phyloP scores from a whole-genome alignment of 768 basidiomycete genomes.

The Leccinum pellstonianum region DNA sequence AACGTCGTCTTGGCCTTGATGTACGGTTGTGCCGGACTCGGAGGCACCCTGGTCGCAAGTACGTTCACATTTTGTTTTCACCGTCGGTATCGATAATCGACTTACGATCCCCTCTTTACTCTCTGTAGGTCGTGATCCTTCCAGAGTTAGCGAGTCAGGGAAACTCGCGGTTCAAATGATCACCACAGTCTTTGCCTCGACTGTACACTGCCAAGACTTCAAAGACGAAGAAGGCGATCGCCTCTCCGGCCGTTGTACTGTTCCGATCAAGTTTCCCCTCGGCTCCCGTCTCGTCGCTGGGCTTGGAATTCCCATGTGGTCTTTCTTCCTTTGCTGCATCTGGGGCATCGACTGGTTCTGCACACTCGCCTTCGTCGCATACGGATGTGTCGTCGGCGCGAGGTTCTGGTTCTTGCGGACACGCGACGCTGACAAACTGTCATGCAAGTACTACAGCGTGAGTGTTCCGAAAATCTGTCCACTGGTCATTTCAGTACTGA shows the following conservation, averaged over 20 bases:
- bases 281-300: slow-evolving; percentile 35
- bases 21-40: slow-evolving; percentile 38
- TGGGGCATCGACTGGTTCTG: slow-evolving; percentile 37
- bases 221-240: slow-evolving; percentile 45
- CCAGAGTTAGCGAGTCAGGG: slow-evolving; percentile 28
- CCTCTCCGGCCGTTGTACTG: slow-evolving; percentile 37
- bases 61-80: not conserved
- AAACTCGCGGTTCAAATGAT: slow-evolving; percentile 36
- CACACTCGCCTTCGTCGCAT: slow-evolving; percentile 28
- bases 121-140: slow-evolving; percentile 22
- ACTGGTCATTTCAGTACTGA: not conserved
- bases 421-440: slow-evolving; percentile 31
- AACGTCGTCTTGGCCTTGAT: slow-evolving; percentile 40
- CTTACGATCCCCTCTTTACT: not conserved
- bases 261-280: slow-evolving; percentile 46
- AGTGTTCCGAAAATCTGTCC: slow-evolving; percentile 3
- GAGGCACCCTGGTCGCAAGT: slow-evolving; percentile 40
- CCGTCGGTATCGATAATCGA: too few relatives aligned
- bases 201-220: slow-evolving; percentile 51
- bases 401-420: slow-evolving; percentile 34
- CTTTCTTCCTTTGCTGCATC: slow-evolving; percentile 30
- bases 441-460: slow-evolving; percentile 40
- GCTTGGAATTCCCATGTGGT: slow-evolving; percentile 39
- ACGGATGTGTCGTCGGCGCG: slow-evolving; percentile 35
- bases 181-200: slow-evolving; percentile 41